Evolutionary conservation across 2,329 filamentous ascomycete genomes (phyloP).

Genomic region (Arthrobotrys iridis): DNA sequence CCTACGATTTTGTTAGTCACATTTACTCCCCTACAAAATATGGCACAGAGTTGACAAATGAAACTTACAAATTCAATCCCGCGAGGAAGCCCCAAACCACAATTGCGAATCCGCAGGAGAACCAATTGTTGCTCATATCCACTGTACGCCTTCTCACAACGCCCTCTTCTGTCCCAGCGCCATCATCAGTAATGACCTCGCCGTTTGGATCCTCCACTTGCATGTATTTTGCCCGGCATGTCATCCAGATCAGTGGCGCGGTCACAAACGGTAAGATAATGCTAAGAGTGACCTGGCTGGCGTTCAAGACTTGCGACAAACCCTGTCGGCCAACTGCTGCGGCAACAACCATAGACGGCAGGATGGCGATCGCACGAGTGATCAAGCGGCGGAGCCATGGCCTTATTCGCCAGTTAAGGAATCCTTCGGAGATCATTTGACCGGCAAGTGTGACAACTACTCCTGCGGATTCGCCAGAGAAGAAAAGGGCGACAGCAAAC

Average conservation of each 20-base stretch:
- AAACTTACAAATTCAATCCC: slow-evolving; percentile 71
- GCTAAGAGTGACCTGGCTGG: slow-evolving; percentile 79
- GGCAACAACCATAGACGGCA: slow-evolving; percentile 83
- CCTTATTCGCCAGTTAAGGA: slow-evolving; percentile 76
- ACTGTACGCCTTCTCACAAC: slow-evolving; percentile 60
- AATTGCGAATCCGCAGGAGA: slow-evolving; percentile 69
- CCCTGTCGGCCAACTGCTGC: slow-evolving; percentile 78
- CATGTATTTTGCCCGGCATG: slow-evolving; percentile 82
- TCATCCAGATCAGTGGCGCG: slow-evolving; percentile 86
- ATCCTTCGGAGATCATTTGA: slow-evolving; percentile 88
- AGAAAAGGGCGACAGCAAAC: slow-evolving; percentile 82
- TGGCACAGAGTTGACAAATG: slow-evolving; percentile 13
- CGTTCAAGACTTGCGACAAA: slow-evolving; percentile 76
- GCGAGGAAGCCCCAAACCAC: slow-evolving; percentile 78
- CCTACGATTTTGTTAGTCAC: slow-evolving; percentile 8
- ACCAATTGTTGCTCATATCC: slow-evolving; percentile 78
- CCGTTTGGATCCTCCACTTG: slow-evolving; percentile 66
- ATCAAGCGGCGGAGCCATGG: slow-evolving; percentile 83
- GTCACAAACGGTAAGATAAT: slow-evolving; percentile 84
- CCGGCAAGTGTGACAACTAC: slow-evolving; percentile 90
- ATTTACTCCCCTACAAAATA: slow-evolving; percentile 43
- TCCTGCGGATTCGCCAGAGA: slow-evolving; percentile 82
- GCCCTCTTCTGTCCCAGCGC: slow-evolving; percentile 57
- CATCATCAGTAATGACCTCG: slow-evolving; percentile 55
- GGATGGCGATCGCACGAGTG: slow-evolving; percentile 81